These are phyloP conservation scores for Russula sp. DNA, from an alignment of 768 basidiomycete species.

Conservation along the genomic window DNA sequence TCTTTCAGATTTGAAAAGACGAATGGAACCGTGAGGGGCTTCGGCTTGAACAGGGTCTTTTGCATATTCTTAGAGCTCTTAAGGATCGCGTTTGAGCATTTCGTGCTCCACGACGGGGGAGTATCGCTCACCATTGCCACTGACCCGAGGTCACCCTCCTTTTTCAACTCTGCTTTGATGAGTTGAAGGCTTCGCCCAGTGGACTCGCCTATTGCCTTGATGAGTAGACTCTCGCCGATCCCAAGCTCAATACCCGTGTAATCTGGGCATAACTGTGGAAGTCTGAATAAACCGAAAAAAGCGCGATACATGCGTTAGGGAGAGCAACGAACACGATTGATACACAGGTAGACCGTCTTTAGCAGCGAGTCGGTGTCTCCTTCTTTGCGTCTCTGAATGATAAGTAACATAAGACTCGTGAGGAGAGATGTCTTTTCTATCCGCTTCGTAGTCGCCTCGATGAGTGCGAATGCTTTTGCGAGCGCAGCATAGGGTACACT, in stretches of 20 bases:
- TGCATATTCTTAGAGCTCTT: constrained; percentile 93
- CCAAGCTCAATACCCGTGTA: constrained; percentile 94
- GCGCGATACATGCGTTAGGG: not conserved
- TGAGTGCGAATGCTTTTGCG: constrained; percentile 80
- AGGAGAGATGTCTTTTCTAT: constrained; percentile 88
- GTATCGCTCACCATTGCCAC: constrained; percentile 79
- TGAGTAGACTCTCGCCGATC: constrained; percentile 89
- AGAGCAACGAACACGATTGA: constrained; percentile 71
- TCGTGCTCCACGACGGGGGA: constrained; percentile 1
- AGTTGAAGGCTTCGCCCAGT: constrained; percentile 82
- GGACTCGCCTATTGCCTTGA: constrained; percentile 94
- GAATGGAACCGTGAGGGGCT: constrained; percentile 79
- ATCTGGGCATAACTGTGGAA: constrained; percentile 80
- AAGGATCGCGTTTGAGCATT: constrained; percentile 6
- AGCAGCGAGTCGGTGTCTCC: constrained; percentile 74
- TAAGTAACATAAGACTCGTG: constrained; percentile 83
- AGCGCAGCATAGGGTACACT: constrained; percentile 96
- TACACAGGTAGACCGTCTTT: constrained; percentile 91
- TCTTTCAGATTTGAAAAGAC: constrained; percentile 91
- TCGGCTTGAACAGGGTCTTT: constrained; percentile 92
- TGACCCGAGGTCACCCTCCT: constrained; percentile 90
- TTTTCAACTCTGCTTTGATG: constrained; percentile 90
- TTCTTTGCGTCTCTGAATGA: constrained; percentile 80
- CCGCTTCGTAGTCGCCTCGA: constrained; percentile 94
- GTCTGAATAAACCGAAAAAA: constrained; percentile 4